Evolutionary conservation across 345 rosid genomes (phyloP), one percentile per base, ranked within the genome.

Genomic region (Hevea brasiliensis): DNA sequence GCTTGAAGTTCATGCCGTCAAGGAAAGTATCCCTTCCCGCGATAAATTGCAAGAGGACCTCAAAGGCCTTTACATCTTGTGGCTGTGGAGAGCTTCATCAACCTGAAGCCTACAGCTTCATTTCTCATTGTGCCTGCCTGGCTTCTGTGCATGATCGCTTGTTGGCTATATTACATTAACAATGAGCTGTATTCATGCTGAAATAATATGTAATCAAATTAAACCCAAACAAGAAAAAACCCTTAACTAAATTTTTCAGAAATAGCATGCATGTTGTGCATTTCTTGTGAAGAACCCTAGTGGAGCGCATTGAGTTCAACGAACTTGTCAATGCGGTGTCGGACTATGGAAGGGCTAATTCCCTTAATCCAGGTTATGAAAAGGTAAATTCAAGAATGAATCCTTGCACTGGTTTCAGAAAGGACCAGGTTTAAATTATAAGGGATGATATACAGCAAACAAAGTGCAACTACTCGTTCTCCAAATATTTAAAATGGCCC

Each of bases 1-100:
- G 69, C 82, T 78, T 42, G 72, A 70, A 66, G 74, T 69, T 58
- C 80, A 76, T 1, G 14, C 45, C 4, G 70, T 84, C 84, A 78
- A 71, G 67, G 81, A 65, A 27, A 73, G 73, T 14, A 29, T 71
- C 7, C 79, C 84, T 6, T 70, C 82, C 18, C 10, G 73, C 73
- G 70, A 73, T 44, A 51, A 66, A 51, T 72, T 81, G 62, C 68
- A 69, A 21, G 80, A 77, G 74, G 81, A 68, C 76, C 65, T 48
- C 67, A 77, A 37, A 65, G 29, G 65, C 24, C 60, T 14, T 71
- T 79, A 15, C 70, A 71, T n/a, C 37, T 2, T 1, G 37, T 1
- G 72, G 75, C 57, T 6, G 50, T 37, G 54, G 8, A 65, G 68
- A 24, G 60, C 44, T 51, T 8, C 66, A 66, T 76, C 69, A 42